A percentile compares a stretch with the other conserved stretches of the same genome.
phyloP scores from a whole-genome alignment of 1,284 basidiomycete species.

The Ceratobasidium theobromae region DNA sequence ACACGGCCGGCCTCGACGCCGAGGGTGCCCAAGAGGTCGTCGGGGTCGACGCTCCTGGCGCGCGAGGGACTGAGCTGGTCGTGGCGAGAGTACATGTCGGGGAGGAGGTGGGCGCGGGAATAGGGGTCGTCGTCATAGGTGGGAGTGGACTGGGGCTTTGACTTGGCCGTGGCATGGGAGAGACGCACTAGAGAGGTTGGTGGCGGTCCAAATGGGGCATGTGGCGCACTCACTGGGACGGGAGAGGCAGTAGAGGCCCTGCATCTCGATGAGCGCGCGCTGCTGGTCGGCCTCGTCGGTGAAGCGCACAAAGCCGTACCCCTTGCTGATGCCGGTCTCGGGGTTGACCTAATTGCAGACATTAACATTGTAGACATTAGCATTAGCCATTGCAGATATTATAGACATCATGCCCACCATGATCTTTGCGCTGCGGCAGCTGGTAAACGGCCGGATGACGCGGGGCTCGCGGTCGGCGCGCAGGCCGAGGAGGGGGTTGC shows the following conservation, averaged over 20 bases:
- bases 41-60: constrained; percentile 24
- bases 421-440: constrained; percentile 91
- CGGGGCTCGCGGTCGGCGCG: constrained; percentile 70
- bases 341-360: constrained; percentile 45
- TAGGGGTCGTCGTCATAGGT: no score
- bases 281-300: constrained; percentile 85
- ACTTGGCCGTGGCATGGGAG: constrained; percentile 85
- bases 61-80: not conserved
- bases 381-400: no score
- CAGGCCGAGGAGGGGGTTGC: constrained; percentile 77
- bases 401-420: constrained; percentile 55
- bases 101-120: not conserved
- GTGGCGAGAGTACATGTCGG: not conserved
- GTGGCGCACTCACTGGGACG: constrained; percentile 65
- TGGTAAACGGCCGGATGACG: constrained; percentile 80
- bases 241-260: constrained; percentile 81
- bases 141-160: no score
- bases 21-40: constrained; percentile 14
- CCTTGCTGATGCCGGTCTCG: constrained; percentile 81
- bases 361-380: not conserved
- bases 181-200: constrained; percentile 65
- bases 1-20: constrained; percentile 12
- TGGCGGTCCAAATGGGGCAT: constrained; percentile 25
- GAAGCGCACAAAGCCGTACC: constrained; percentile 89
- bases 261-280: constrained; percentile 86